Percentiles rank a stretch among this genome's conserved stretches.
phyloP scores from a whole-genome alignment of 441 rosid species.

The Viola pubescens region DNA sequence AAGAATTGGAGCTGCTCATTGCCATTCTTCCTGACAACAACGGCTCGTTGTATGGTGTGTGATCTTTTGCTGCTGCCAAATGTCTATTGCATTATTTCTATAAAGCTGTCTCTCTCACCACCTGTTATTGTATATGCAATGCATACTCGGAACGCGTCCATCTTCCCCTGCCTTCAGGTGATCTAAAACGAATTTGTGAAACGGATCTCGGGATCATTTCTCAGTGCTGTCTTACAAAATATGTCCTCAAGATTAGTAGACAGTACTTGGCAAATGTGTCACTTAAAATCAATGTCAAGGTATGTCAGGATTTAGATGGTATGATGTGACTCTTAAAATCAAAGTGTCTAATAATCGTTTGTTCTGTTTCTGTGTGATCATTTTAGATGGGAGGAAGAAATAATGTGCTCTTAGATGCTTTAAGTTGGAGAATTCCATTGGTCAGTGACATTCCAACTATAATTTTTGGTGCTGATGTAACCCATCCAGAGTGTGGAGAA shows the following conservation, averaged over 20 bases:
- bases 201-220: constrained; percentile 22
- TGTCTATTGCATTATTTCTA: background rate
- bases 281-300: constrained; percentile 24
- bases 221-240: constrained; percentile 22
- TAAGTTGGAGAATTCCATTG: constrained; percentile 1
- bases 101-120: background rate
- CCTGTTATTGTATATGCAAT: background rate
- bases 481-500: constrained; percentile 22
- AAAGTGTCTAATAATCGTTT: background rate
- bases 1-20: constrained; percentile 36
- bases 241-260: constrained; percentile 15
- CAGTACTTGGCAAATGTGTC: constrained; percentile 22
- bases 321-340: background rate
- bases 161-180: constrained; percentile 13
- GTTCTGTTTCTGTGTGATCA: background rate
- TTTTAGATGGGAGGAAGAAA: constrained; percentile 6
- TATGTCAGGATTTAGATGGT: background rate
- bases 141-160: background rate
- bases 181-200: constrained; percentile 21
- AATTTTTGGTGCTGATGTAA: constrained; percentile 59
- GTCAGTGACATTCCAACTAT: constrained; percentile 3
- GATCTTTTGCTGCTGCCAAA: background rate
- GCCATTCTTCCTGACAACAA: constrained; percentile 37
- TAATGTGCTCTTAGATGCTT: constrained; percentile 2
- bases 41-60: constrained; percentile 36